These are phyloP conservation scores for Ceratobasidium sp. DNA, from an alignment of 1,284 basidiomycete species.

Conservation along the genomic window DNA sequence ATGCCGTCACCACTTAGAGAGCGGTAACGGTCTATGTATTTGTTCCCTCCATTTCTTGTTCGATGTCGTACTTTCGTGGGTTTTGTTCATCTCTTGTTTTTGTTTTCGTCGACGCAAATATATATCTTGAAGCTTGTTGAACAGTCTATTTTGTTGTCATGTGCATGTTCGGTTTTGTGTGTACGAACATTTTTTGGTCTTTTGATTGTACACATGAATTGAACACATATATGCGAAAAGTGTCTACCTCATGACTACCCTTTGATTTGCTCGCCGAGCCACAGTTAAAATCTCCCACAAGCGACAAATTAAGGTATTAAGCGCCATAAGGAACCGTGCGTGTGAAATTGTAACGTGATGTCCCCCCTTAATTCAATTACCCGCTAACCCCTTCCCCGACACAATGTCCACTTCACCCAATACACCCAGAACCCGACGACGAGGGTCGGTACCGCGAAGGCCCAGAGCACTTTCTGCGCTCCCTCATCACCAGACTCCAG, in stretches of 20 bases:
- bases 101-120: slow-evolving; percentile 13
- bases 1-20: slow-evolving; percentile 30
- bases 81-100: not conserved
- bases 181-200: not conserved
- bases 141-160: not conserved
- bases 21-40: not conserved
- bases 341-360: not conserved
- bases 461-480: slow-evolving; percentile 35
- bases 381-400: not conserved
- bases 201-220: not conserved
- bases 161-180: not conserved
- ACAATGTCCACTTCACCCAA: slow-evolving; percentile 31
- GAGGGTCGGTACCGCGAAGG: slow-evolving; percentile 21
- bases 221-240: too few relatives aligned
- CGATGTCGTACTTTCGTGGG: not conserved
- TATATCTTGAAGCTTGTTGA: slow-evolving; percentile 16
- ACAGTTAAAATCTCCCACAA: too few relatives aligned
- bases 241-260: too few relatives aligned
- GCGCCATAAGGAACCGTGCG: slow-evolving; percentile 5
- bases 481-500: slow-evolving; percentile 37
- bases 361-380: not conserved
- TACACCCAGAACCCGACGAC: not conserved
- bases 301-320: not conserved
- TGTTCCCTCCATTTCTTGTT: not conserved
- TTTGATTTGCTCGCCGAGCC: too few relatives aligned